A percentile compares a stretch with the other conserved stretches of the same genome.
phyloP scores from a whole-genome alignment of 176 grass and related monocot species.

The Juncus inflexus region DNA sequence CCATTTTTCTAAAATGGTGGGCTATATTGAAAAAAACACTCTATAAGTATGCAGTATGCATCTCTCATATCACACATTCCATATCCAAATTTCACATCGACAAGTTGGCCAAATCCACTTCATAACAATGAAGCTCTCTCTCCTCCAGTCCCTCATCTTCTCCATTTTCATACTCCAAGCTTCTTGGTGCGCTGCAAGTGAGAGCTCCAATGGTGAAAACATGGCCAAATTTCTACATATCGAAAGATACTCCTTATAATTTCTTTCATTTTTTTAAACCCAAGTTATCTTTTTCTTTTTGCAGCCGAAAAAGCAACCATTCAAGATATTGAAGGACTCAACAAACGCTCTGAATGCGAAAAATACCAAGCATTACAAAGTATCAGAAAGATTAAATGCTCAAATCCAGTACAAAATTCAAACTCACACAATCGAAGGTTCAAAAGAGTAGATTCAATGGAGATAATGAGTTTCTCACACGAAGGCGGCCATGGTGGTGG shows the following conservation, averaged over 20 bases:
- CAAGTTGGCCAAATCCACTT: background rate
- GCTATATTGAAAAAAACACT: too few species aligned
- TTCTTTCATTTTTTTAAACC: background rate
- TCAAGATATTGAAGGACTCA: background rate
- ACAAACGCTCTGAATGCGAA: conserved; percentile 1
- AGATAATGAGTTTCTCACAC: conserved; percentile 11
- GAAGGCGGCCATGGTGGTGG: conserved; percentile 16
- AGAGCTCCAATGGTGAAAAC: conserved; percentile 16
- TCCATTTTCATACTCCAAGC: conserved; percentile 23
- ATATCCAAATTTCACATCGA: conserved; percentile 16
- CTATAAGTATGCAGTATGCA: too few species aligned
- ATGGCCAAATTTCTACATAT: background rate
- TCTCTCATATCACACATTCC: background rate
- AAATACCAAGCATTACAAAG: background rate
- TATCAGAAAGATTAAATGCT: conserved; percentile 1
- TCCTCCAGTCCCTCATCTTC: conserved; percentile 20
- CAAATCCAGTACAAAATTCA: background rate
- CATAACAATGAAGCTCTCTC: conserved; percentile 15
- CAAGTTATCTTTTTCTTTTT: background rate
- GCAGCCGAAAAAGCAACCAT: conserved; percentile 14
- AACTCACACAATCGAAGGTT: conserved; percentile 11
- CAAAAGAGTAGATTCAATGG: background rate
- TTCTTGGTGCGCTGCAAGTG: conserved; percentile 19
- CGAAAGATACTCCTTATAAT: conserved; percentile 1
- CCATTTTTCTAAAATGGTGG: too few species aligned